A percentile compares a stretch with the other conserved stretches of the same genome.
These are phyloP conservation scores for Metschnikowia cubensis DNA, from an alignment of 805 yeast species.

Conservation along the genomic window DNA sequence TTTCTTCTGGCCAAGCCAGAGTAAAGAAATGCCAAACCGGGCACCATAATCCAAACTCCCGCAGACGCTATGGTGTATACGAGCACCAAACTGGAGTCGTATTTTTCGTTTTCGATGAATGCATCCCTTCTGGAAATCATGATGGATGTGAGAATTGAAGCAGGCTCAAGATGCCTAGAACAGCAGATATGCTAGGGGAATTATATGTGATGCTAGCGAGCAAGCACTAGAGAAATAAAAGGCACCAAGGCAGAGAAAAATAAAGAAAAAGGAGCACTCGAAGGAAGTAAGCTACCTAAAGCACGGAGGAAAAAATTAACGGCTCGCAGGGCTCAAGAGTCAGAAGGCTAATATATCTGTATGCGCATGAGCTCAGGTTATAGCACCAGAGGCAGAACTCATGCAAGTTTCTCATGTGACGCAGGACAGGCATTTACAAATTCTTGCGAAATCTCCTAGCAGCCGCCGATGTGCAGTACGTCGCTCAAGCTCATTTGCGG, in stretches of 20 bases:
- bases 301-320: neutral
- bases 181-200: neutral
- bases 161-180: neutral
- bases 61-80: slow-evolving; percentile 59
- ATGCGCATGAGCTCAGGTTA: slow-evolving; percentile 1
- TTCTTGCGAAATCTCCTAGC: slow-evolving; percentile 1
- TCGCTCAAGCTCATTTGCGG: slow-evolving; percentile 14
- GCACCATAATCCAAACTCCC: slow-evolving; percentile 85
- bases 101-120: slow-evolving; percentile 32
- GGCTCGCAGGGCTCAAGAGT: slow-evolving; percentile 1
- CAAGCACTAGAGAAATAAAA: neutral
- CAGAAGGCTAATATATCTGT: neutral
- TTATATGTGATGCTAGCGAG: neutral
- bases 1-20: slow-evolving; percentile 89
- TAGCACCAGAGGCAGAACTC: slow-evolving; percentile 2
- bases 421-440: slow-evolving; percentile 3
- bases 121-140: slow-evolving; percentile 28
- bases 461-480: slow-evolving; percentile 10
- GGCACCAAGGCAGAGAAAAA: neutral
- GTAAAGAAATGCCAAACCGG: slow-evolving; percentile 89
- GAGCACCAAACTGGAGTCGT: slow-evolving; percentile 17
- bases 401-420: slow-evolving; percentile 1
- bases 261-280: neutral
- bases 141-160: neutral
- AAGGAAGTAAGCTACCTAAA: neutral